Evolutionary conservation across 257 asterid genomes (phyloP).

Genomic region (Salvia splendens): DNA sequence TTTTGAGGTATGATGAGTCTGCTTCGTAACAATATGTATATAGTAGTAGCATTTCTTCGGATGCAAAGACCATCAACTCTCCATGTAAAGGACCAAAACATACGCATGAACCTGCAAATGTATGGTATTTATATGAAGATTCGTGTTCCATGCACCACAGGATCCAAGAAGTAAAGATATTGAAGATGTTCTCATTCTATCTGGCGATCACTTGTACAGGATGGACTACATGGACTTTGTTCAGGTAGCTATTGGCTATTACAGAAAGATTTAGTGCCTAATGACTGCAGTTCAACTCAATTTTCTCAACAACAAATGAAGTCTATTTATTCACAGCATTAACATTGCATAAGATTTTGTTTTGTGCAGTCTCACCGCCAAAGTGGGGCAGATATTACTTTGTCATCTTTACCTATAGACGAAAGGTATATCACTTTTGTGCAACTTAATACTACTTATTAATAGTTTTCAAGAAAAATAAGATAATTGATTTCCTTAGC

Average conservation of each 20-base stretch:
- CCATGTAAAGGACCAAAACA: not conserved
- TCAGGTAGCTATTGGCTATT: slow-evolving; percentile 48
- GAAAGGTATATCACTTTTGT: slow-evolving; percentile 51
- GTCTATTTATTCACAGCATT: slow-evolving; percentile 7
- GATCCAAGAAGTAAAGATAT: slow-evolving; percentile 93
- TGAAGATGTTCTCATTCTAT: slow-evolving; percentile 91
- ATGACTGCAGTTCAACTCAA: not conserved
- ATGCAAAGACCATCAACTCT: slow-evolving; percentile 9
- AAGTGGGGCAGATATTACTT: slow-evolving; percentile 96
- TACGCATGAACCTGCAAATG: not conserved
- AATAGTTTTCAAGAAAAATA: too few species aligned
- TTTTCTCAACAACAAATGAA: too few species aligned
- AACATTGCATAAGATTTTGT: slow-evolving; percentile 19
- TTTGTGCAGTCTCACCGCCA: slow-evolving; percentile 74
- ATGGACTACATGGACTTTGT: slow-evolving; percentile 98
- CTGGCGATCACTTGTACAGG: slow-evolving; percentile 96
- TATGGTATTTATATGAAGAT: not conserved
- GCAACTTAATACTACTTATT: not conserved
- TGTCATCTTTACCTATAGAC: slow-evolving; percentile 79
- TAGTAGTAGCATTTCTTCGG: not conserved
- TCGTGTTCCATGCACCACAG: slow-evolving; percentile 36
- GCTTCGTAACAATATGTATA: not conserved
- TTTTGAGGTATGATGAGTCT: slow-evolving; percentile 66
- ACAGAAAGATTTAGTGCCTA: not conserved
- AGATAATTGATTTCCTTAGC: too few species aligned